A percentile compares a stretch with the other conserved stretches of the same genome.
Conservation (phyloP, 495 filamentous ascomycete species). For the Hyaloscypha bicolor region DNA sequence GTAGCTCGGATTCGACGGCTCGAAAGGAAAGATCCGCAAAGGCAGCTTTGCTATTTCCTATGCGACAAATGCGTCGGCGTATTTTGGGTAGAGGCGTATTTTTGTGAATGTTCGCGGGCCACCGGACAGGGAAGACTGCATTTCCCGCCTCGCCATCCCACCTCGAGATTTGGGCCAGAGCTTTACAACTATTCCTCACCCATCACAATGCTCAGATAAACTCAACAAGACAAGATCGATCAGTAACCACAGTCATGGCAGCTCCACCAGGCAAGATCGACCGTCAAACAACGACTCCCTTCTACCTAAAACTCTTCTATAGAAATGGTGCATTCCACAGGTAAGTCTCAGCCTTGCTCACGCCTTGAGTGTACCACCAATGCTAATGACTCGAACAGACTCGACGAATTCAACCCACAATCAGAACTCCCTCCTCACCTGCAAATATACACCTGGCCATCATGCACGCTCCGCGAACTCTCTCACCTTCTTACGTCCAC, state of each 20-base stretch:
- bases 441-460: slow-evolving; percentile 86
- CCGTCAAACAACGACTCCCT: slow-evolving; percentile 79
- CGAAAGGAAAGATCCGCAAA: too few relatives aligned
- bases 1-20: too few relatives aligned
- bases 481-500: slow-evolving; percentile 71
- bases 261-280: slow-evolving; percentile 49
- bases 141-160: neutral
- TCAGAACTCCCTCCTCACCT: slow-evolving; percentile 65
- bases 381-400: slow-evolving; percentile 43
- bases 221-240: slow-evolving; percentile 20
- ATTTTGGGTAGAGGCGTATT: neutral
- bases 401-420: slow-evolving; percentile 64
- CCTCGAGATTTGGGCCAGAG: slow-evolving; percentile 11
- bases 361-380: neutral
- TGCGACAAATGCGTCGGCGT: too few relatives aligned
- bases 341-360: slow-evolving; percentile 49
- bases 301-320: slow-evolving; percentile 91
- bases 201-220: slow-evolving; percentile 10
- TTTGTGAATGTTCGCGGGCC: neutral
- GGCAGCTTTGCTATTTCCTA: too few relatives aligned
- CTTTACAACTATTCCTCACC: slow-evolving; percentile 7
- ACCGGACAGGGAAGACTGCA: neutral
- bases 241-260: slow-evolving; percentile 18
- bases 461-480: slow-evolving; percentile 82
- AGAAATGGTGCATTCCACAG: slow-evolving; percentile 70